A percentile compares a stretch with the other conserved stretches of the same genome.
Conservation (phyloP, 495 filamentous ascomycete genomes). For the Talaromyces thailandensis region DNA sequence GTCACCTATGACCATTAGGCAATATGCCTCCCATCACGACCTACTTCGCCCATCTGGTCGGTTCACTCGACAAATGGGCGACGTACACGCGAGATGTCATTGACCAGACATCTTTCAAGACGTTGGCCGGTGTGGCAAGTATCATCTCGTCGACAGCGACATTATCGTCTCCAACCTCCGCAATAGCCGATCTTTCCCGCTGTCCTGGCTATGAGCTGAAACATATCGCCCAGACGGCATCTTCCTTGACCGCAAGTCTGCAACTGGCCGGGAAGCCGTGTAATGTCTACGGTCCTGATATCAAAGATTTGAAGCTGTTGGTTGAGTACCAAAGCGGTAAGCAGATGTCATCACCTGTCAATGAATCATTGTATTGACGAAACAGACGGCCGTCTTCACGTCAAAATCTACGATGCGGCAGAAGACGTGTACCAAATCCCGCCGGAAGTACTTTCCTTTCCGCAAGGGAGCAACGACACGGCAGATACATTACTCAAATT, state of each 20-base stretch:
- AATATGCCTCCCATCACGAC: neutral
- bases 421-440: conserved; percentile 74
- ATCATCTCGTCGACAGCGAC: conserved; percentile 3
- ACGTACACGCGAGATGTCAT: neutral
- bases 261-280: conserved; percentile 58
- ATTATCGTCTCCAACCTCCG: neutral
- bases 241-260: conserved; percentile 47
- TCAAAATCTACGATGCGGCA: conserved; percentile 69
- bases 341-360: conserved; percentile 9
- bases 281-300: conserved; percentile 63
- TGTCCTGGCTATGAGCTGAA: conserved; percentile 3
- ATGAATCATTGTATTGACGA: neutral
- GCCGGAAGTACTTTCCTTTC: conserved; percentile 58
- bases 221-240: conserved; percentile 22
- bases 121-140: neutral
- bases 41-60: conserved; percentile 1
- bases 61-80: neutral
- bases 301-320: conserved; percentile 54
- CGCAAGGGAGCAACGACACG: conserved; percentile 23
- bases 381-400: conserved; percentile 68
- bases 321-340: conserved; percentile 71
- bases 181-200: neutral
- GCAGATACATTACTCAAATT: conserved; percentile 22
- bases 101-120: neutral
- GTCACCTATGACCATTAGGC: neutral